Percentiles rank a stretch among this genome's conserved stretches.
Conservation (phyloP, 2,329 filamentous ascomycete species). For the Fusarium nodosum region DNA sequence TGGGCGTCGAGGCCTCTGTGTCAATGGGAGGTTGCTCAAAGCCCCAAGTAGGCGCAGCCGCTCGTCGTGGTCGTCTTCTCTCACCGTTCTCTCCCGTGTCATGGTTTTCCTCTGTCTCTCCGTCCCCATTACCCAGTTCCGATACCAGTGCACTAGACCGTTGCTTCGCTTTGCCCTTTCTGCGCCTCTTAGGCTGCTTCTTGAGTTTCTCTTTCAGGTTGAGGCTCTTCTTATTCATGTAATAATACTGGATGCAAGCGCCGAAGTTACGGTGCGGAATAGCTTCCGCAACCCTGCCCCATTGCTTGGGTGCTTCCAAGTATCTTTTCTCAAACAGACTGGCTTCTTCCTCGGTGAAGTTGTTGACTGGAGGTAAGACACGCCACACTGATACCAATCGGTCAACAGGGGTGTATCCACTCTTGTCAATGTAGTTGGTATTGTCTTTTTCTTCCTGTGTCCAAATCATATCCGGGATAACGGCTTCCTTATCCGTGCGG, state of each 20-base stretch:
- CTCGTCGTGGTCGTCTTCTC: slow-evolving; percentile 71
- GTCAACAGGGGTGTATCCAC: slow-evolving; percentile 74
- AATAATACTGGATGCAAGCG: slow-evolving; percentile 88
- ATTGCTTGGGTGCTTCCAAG: slow-evolving; percentile 83
- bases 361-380: slow-evolving; percentile 78
- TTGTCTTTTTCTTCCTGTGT: slow-evolving; percentile 70
- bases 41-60: slow-evolving; percentile 79
- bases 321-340: slow-evolving; percentile 80
- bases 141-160: slow-evolving; percentile 75
- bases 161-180: slow-evolving; percentile 70
- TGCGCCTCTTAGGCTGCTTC: slow-evolving; percentile 71
- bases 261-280: slow-evolving; percentile 79
- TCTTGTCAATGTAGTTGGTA: slow-evolving; percentile 73
- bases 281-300: slow-evolving; percentile 80
- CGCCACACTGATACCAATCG: slow-evolving; percentile 78
- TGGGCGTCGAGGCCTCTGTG: slow-evolving; percentile 70
- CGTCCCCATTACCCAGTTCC: slow-evolving; percentile 72
- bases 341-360: slow-evolving; percentile 80
- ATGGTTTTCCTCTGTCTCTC: slow-evolving; percentile 67
- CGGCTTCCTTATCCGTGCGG: slow-evolving; percentile 81
- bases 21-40: slow-evolving; percentile 72
- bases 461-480: slow-evolving; percentile 78
- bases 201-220: slow-evolving; percentile 83
- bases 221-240: slow-evolving; percentile 80
- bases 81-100: slow-evolving; percentile 72